A percentile compares a stretch with the other conserved stretches of the same genome.
These are phyloP conservation scores for Ammopiptanthus mongolicus DNA, from an alignment of 306 rosid species.

Conservation along the genomic window DNA sequence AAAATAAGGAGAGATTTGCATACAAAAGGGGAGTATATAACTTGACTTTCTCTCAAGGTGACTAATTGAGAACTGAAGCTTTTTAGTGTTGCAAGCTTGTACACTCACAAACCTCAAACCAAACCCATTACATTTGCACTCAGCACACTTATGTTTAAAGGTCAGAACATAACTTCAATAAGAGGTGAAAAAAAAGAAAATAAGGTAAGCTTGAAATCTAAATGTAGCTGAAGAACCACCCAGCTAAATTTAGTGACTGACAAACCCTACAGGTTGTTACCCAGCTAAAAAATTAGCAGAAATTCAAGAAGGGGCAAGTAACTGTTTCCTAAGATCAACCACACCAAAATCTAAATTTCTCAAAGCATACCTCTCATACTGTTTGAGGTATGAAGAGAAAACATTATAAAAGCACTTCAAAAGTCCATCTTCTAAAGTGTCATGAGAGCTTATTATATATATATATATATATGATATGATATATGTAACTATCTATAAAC, in stretches of 20 bases:
- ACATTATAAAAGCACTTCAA: conserved; percentile 25
- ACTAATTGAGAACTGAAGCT: conserved; percentile 34
- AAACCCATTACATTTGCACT: conserved; percentile 50
- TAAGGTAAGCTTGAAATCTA: conserved; percentile 24
- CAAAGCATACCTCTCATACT: conserved; percentile 12
- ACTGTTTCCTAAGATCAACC: conserved; percentile 38
- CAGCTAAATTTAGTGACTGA: conserved; percentile 39
- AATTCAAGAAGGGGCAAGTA: conserved; percentile 16
- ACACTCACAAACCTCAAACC: conserved; percentile 34
- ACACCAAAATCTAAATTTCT: conserved; percentile 30
- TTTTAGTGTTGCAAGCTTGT: conserved; percentile 34
- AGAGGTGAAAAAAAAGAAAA: neutral
- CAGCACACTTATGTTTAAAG: conserved; percentile 40
- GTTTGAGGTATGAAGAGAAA: conserved; percentile 11
- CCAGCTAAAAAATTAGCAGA: conserved; percentile 33
- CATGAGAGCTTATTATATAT: conserved; percentile 23
- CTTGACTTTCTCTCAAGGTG: conserved; percentile 37
- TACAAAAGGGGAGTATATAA: conserved; percentile 26
- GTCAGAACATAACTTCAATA: conserved; percentile 43
- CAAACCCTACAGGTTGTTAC: conserved; percentile 48
- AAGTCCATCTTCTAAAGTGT: conserved; percentile 38
- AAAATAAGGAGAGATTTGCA: conserved; percentile 19
- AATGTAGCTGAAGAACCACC: conserved; percentile 38
- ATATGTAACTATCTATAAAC: conserved; percentile 5
- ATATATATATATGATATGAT: too few relatives aligned